Conservation (phyloP, 2,329 filamentous ascomycete species). For the Ilyonectria mors-panacis region DNA sequence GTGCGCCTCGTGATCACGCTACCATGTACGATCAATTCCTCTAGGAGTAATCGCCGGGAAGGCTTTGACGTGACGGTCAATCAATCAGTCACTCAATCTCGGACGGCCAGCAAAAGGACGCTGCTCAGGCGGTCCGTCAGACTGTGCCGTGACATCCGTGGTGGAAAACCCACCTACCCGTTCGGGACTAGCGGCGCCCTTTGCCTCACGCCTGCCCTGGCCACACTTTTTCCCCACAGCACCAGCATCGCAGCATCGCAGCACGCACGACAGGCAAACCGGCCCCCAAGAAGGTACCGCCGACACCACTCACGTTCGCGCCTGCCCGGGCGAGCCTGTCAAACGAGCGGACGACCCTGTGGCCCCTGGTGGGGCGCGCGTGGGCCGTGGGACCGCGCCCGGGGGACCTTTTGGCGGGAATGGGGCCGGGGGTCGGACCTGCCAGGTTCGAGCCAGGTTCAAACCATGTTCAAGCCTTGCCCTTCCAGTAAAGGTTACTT, state of each 20-base stretch:
- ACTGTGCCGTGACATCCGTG: constrained; percentile 40
- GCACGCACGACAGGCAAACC: not conserved
- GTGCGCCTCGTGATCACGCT: constrained; percentile 7
- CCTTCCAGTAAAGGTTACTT: constrained; percentile 1
- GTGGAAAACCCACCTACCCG: constrained; percentile 40
- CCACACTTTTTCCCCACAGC: constrained; percentile 29
- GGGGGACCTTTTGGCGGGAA: constrained; percentile 50
- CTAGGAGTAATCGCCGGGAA: constrained; percentile 8
- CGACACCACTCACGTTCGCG: constrained; percentile 11
- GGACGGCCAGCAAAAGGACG: constrained; percentile 10
- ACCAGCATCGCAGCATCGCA: not conserved
- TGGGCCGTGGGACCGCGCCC: constrained; percentile 39
- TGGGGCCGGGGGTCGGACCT: constrained; percentile 37
- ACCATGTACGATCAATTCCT: constrained; percentile 10
- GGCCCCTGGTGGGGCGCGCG: constrained; percentile 30
- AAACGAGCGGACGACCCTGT: constrained; percentile 13
- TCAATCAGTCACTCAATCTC: constrained; percentile 24
- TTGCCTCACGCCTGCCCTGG: constrained; percentile 11
- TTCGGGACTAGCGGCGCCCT: constrained; percentile 41
- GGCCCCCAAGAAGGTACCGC: constrained; percentile 4
- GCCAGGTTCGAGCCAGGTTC: constrained; percentile 37
- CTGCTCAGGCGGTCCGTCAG: constrained; percentile 13
- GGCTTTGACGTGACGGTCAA: not conserved
- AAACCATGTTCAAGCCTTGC: constrained; percentile 12
- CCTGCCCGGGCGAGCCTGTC: constrained; percentile 16